Evolutionary conservation across 2,329 filamentous ascomycete species (phyloP).

Genomic region (Scleromitrula shiraiana): DNA sequence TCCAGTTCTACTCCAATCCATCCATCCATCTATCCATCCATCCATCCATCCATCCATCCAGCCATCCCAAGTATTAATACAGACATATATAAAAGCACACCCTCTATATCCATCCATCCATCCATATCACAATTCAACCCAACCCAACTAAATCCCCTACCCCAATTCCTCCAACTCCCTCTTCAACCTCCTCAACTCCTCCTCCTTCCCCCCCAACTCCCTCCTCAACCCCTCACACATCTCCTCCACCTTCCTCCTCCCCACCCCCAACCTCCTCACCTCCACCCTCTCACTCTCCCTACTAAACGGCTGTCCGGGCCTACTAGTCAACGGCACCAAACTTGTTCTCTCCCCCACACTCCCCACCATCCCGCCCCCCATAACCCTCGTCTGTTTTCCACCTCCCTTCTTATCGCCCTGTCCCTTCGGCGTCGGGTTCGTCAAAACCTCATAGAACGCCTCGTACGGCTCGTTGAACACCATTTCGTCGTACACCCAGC

Average conservation of each 20-base stretch:
- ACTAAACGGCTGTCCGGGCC: slow-evolving; percentile 65
- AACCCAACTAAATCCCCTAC: too few relatives aligned
- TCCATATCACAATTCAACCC: too few relatives aligned
- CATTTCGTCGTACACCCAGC: slow-evolving; percentile 86
- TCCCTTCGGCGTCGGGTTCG: slow-evolving; percentile 48
- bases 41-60: too few relatives aligned
- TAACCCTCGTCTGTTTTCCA: slow-evolving; percentile 45
- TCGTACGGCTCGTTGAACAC: slow-evolving; percentile 97
- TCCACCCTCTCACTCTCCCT: slow-evolving; percentile 59
- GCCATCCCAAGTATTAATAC: too few relatives aligned
- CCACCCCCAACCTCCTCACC: slow-evolving; percentile 53
- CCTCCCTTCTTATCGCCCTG: slow-evolving; percentile 50
- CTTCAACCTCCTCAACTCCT: too few relatives aligned
- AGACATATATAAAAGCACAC: too few relatives aligned
- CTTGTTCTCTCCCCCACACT: slow-evolving; percentile 57
- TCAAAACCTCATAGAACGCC: slow-evolving; percentile 81
- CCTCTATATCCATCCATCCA: too few relatives aligned
- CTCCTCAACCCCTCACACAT: slow-evolving; percentile 18
- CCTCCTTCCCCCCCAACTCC: slow-evolving; percentile 23
- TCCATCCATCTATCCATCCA: too few relatives aligned
- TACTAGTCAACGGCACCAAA: slow-evolving; percentile 62
- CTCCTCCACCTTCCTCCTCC: slow-evolving; percentile 54
- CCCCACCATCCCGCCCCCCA: slow-evolving; percentile 31
- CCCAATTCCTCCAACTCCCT: too few relatives aligned
- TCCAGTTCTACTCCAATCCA: too few relatives aligned